Percentiles rank a stretch among this genome's conserved stretches.
Evolutionary conservation across 305 asterid species (phyloP).

Genomic region (Solanum hybrid): DNA sequence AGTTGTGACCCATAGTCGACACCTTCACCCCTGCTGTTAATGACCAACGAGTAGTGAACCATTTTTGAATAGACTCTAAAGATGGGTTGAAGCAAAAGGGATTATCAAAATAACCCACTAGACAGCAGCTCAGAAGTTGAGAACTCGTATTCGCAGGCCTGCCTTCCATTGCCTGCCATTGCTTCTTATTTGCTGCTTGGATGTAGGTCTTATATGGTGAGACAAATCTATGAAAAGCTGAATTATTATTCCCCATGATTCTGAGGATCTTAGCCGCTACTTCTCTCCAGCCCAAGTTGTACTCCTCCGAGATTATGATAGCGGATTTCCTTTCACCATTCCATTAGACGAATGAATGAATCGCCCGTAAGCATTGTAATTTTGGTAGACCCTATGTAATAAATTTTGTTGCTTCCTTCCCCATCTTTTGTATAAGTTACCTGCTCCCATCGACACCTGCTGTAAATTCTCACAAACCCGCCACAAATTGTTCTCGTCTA

Average conservation of each 20-base stretch:
- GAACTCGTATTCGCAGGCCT: not conserved
- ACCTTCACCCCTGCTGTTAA: not conserved
- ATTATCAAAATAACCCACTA: not conserved
- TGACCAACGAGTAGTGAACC: not conserved
- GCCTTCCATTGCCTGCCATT: not conserved
- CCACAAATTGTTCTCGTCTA: not conserved
- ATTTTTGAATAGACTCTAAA: not conserved
- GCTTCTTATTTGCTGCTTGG: not conserved
- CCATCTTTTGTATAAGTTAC: not conserved
- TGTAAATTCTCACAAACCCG: not conserved
- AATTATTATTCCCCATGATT: not conserved
- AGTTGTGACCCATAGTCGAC: not conserved
- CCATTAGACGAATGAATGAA: not conserved
- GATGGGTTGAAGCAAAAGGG: not conserved
- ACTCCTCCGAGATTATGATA: not conserved
- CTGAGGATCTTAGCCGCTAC: not conserved
- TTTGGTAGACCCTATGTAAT: not conserved
- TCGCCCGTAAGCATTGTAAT: not conserved
- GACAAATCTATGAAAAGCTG: not conserved
- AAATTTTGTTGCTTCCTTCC: not conserved
- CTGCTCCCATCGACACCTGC: not conserved
- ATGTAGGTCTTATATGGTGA: not conserved
- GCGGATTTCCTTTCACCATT: not conserved
- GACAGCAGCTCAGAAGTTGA: not conserved
- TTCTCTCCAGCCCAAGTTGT: not conserved